Evolutionary conservation across 345 rosid species (phyloP), one percentile per base, ranked within the genome.

Genomic region (Bretschneidera sinensis): DNA sequence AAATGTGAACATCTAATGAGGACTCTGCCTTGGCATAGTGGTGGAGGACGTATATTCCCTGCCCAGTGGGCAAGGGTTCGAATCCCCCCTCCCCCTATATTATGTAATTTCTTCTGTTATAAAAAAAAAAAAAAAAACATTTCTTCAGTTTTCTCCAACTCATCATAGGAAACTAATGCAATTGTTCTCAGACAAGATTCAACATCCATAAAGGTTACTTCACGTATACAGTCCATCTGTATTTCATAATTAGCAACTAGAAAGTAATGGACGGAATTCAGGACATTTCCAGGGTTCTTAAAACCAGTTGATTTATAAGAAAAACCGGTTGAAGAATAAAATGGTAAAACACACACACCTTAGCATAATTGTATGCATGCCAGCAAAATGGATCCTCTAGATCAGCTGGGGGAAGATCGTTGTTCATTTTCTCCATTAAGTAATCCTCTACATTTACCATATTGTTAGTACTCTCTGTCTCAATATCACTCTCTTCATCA

Each of bases 321-420:
- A n/a, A n/a, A 39, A 65, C 51, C 53, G 51, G 53, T 50, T 50
- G 52, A 62, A 39, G 43, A 48, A 35, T 23, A 50, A 61, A 63
- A 17, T 14, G 24, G 13, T 5, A 1, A 13, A 39, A 5, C 5
- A 45, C 54, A 60, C 3, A 65, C 79, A 86, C 86, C 76, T 90
- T 94, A 20, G 99, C 97, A 68, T 84, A 90, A 73, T 79, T 78
- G 79, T 90, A 94, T 22, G 97, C 97, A 60, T 83, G 90, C 96
- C 99, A 94, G 71, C 90, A 87, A 69, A 87, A 90, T 1, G 99
- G 96, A 79, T 94, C 97, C 78, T 94, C 96, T 59, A 87, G 81
- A 63, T 87, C 97, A 68, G 68, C 89, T 11, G 92, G 81, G 58
- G 91, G 92, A 71, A 94, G 97, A 74, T 80, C 81, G 75, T 81